Evolutionary conservation across 768 basidiomycete species (phyloP).

Genomic region (Chiua virens): DNA sequence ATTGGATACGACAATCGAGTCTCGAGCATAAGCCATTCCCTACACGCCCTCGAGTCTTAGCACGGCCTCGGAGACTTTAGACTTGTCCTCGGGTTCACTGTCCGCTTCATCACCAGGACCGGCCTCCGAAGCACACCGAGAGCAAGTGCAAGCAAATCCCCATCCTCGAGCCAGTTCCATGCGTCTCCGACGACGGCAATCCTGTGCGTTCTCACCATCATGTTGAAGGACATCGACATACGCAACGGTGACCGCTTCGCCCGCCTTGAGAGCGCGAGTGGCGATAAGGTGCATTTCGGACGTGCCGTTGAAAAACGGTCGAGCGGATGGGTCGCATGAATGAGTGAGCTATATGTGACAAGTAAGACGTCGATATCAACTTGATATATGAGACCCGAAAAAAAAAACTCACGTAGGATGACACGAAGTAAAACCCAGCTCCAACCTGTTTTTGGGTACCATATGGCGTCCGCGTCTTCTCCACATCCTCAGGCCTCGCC

Average conservation of each 20-base stretch:
- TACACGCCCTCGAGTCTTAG: slow-evolving; percentile 29
- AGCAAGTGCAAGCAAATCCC: slow-evolving; percentile 76
- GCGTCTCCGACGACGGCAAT: slow-evolving; percentile 64
- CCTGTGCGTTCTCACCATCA: slow-evolving; percentile 48
- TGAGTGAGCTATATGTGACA: slow-evolving; percentile 51
- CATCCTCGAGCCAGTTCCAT: slow-evolving; percentile 78
- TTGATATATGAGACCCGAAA: not conserved
- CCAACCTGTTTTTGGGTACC: slow-evolving; percentile 79
- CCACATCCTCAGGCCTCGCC: slow-evolving; percentile 65
- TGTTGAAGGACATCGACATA: slow-evolving; percentile 69
- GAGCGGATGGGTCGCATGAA: slow-evolving; percentile 69
- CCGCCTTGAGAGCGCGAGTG: slow-evolving; percentile 62
- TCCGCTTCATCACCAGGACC: slow-evolving; percentile 27
- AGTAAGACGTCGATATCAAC: not conserved
- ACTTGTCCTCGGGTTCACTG: slow-evolving; percentile 50
- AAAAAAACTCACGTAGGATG: slow-evolving; percentile 57
- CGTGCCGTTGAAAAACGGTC: slow-evolving; percentile 68
- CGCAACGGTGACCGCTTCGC: slow-evolving; percentile 74
- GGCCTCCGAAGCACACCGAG: slow-evolving; percentile 60
- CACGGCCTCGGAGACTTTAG: slow-evolving; percentile 42
- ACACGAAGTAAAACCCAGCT: slow-evolving; percentile 71
- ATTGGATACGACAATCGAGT: too few species aligned
- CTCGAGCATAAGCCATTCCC: not conserved
- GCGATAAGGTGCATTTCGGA: slow-evolving; percentile 72
- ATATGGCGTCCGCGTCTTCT: slow-evolving; percentile 73